Evolutionary conservation across 2,329 filamentous ascomycete species (phyloP).

Genomic region (Alternaria sp.): DNA sequence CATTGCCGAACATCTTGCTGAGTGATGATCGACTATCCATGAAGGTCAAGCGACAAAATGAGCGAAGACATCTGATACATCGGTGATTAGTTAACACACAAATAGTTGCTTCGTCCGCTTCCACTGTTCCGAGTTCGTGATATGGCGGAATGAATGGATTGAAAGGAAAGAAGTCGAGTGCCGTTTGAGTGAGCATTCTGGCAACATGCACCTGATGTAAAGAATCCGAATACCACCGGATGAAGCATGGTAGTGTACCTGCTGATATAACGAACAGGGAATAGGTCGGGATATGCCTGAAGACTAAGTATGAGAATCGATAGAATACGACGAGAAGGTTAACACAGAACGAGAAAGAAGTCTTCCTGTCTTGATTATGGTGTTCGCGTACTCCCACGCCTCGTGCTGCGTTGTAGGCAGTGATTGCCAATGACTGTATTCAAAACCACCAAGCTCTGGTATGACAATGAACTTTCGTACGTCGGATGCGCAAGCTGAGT

Average conservation of each 20-base stretch:
- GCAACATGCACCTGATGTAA: conserved; percentile 15
- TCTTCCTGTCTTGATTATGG: background rate
- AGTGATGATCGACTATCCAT: background rate
- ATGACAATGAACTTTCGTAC: conserved; percentile 5
- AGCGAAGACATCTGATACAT: conserved; percentile 3
- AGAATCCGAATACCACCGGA: background rate
- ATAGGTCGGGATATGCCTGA: background rate
- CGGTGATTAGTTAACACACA: background rate
- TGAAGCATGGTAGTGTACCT: background rate
- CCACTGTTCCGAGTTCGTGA: conserved; percentile 1
- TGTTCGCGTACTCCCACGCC: conserved; percentile 1
- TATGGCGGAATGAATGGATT: background rate
- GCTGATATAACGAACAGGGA: background rate
- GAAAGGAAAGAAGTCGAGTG: conserved; percentile 8
- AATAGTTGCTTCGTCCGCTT: background rate
- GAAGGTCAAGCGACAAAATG: conserved; percentile 6
- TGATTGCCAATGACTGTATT: conserved; percentile 3
- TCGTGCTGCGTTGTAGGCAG: background rate
- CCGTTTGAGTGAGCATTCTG: conserved; percentile 19
- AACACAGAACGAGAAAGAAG: background rate
- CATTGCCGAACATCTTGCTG: conserved; percentile 17
- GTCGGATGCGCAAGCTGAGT: conserved; percentile 7
- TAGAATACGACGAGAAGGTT: background rate
- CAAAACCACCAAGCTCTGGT: conserved; percentile 14
- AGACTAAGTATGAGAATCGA: background rate